Evolutionary conservation across 768 basidiomycete genomes (phyloP), one percentile per base, ranked within the genome.

Genomic region (Leccinum imitatum): DNA sequence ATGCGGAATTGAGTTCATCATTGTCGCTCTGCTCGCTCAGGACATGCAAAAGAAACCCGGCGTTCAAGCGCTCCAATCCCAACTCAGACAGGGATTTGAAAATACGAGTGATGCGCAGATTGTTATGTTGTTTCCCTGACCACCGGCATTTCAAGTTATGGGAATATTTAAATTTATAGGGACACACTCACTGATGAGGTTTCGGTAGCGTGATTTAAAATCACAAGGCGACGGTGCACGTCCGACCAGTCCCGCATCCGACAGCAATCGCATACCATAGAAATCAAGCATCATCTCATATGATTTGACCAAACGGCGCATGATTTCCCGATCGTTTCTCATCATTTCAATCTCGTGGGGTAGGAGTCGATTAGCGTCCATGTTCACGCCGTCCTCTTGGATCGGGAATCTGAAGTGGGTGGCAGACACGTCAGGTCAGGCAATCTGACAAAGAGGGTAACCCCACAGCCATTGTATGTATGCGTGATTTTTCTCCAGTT

Each of bases 401-500:
- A 90, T 87, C 31, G 90, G 89, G 64, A 90, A 89, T 65, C 87
- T 90, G 21, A 19, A 21, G 37, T 19, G 39, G 8, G 25, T 25
- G 25, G 8, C 11, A 5, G 11, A 46, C 44, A 46, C 19, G 10
- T 46, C 44, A 19, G 10, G 19, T 46, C 44, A 46, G n/a, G 44
- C 19, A 21, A 19, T 19, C 10, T 14, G 11, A 53, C n/a, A 41
- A 55, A 31, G 39, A 17, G 6, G 35, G 19, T 13, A 46, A 47
- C 76, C 89, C 67, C 74, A 90, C 86, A 91, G 71, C 89, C 90
- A 91, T 67, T 91, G 90, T 48, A 91, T 87, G 69, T 82, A 91
- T 1, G 84, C 85, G 66, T 91, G 90, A 59, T 85, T 84, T 63
- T 76, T 71, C 70, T 92, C 90, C 31, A 92, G 76, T 61, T 77